Percentiles rank a stretch among this genome's conserved stretches.
Evolutionary conservation across 2,329 filamentous ascomycete genomes (phyloP).

Genomic region (Xylariales sp.): DNA sequence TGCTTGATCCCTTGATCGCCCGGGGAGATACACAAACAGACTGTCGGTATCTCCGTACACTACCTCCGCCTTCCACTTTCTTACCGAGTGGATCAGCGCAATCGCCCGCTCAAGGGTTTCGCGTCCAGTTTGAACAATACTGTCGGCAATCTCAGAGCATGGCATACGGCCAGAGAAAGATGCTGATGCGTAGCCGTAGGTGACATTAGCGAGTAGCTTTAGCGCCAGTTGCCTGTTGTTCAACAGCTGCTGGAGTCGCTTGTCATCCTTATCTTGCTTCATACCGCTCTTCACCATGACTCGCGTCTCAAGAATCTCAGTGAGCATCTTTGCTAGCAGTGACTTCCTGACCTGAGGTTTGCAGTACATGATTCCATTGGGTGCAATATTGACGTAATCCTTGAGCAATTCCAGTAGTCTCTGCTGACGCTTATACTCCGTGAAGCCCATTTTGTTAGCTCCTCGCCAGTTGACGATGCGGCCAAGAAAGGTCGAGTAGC

Average conservation of each 20-base stretch:
- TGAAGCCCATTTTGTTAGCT: constrained; percentile 90
- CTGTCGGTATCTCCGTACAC: constrained; percentile 98
- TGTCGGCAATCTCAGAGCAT: constrained; percentile 95
- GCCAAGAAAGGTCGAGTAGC: constrained; percentile 93
- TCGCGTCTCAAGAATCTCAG: constrained; percentile 89
- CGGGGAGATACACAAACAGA: constrained; percentile 84
- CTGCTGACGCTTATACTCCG: constrained; percentile 74
- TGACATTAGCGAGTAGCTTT: constrained; percentile 97
- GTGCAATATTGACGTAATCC: constrained; percentile 84
- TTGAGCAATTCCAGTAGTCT: constrained; percentile 72
- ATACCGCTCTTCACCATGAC: constrained; percentile 98
- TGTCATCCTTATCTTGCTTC: constrained; percentile 89
- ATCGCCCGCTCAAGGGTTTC: constrained; percentile 95
- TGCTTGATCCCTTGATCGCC: constrained; percentile 79
- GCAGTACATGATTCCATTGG: constrained; percentile 95
- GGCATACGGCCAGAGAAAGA: constrained; percentile 98
- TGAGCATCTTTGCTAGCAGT: constrained; percentile 90
- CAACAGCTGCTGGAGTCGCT: constrained; percentile 74
- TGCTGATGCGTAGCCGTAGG: constrained; percentile 95
- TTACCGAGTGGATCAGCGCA: constrained; percentile 82
- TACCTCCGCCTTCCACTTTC: constrained; percentile 88
- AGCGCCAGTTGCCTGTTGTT: constrained; percentile 93
- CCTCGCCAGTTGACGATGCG: constrained; percentile 85
- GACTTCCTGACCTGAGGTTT: constrained; percentile 84
- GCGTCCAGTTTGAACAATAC: constrained; percentile 91